Base-by-base conservation (phyloP, 2,329 filamentous ascomycete species). In the Lachnellula subtilissima region DNA sequence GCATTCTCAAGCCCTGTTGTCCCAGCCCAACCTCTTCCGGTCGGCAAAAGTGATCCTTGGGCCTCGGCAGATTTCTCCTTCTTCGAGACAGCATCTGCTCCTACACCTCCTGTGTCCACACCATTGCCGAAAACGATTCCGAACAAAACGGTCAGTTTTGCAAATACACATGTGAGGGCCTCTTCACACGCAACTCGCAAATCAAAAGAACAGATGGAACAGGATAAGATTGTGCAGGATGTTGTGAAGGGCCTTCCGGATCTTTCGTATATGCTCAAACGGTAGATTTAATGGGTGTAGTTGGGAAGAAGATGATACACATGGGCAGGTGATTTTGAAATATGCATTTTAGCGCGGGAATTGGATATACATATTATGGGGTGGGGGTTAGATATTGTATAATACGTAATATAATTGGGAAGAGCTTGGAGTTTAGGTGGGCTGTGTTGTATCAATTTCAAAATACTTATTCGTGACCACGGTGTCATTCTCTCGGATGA, bases 41-140 rank as follows among this genome's bases (percentile, higher is more conserved):
- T 56, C 22, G 48, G 50, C 14, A 57, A 48, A 15, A 45, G 42
- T 9, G 68, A 71, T 56, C 64, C 69, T 9, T 72, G 71, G 71
- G 66, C 67, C 12, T 66, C 62, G 28, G 67, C 64, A 23, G 71
- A 72, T 61, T 70, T 72, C 55, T 72, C 71, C 17, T 67, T 72
- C 47, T 72, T 72, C 48, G 70, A 72, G 11, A 46, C 59, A 32
- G 25, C 40, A 25, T 15, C 39, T 28, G 11, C 50, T 19, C 17
- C 45, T 51, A 1, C 22, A 15, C 23, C 40, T 9, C 4, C 52
- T 8, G 37, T 45, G 35, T 37, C 48, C 14, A 50, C 37, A 52
- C 36, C 55, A 3, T 53, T 50, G n/a, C 14, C 55, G n/a, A 48
- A 36, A 42, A 25, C 54, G 19, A 43, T 45, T 8, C 53, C 52